Evolutionary conservation across 768 basidiomycete genomes (phyloP).

Genomic region (Butyriboletus loyo): DNA sequence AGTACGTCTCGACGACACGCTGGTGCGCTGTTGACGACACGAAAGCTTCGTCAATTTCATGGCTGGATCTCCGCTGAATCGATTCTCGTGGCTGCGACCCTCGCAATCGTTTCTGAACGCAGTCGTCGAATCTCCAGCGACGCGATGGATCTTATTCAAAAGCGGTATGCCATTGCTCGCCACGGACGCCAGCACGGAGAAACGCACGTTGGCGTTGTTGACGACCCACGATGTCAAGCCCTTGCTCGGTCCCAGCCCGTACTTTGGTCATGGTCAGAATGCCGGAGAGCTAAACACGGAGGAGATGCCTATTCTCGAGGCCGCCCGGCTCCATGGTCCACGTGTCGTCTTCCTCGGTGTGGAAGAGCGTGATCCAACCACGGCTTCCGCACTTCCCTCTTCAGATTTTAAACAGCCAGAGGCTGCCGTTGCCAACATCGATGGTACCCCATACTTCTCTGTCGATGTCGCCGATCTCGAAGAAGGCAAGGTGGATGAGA

Average conservation of each 20-base stretch:
- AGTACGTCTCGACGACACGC: not conserved
- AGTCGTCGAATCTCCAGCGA: conserved; percentile 53
- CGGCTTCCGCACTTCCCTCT: conserved; percentile 54
- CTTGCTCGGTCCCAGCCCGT: conserved; percentile 64
- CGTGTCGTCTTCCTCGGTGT: conserved; percentile 80
- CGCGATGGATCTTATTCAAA: conserved; percentile 80
- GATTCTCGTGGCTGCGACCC: conserved; percentile 76
- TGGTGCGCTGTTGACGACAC: not conserved
- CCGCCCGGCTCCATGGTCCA: conserved; percentile 55
- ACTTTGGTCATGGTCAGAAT: conserved; percentile 66
- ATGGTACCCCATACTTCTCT: conserved; percentile 85
- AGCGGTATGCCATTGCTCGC: conserved; percentile 64
- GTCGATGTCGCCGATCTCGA: conserved; percentile 64
- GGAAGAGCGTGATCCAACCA: conserved; percentile 51
- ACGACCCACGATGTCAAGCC: conserved; percentile 59
- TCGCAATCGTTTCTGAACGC: conserved; percentile 76
- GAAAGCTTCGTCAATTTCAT: conserved; percentile 48
- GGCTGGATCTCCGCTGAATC: conserved; percentile 70
- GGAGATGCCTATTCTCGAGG: conserved; percentile 41
- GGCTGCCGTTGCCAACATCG: conserved; percentile 51
- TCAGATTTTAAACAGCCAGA: conserved; percentile 61
- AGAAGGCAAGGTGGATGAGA: conserved; percentile 40
- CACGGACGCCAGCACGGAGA: conserved; percentile 30
- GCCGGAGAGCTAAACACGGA: conserved; percentile 30
- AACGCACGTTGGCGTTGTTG: conserved; percentile 48